Evolutionary conservation across 2,329 filamentous ascomycete species (phyloP).

Genomic region (Neopestalotiopsis rosae): DNA sequence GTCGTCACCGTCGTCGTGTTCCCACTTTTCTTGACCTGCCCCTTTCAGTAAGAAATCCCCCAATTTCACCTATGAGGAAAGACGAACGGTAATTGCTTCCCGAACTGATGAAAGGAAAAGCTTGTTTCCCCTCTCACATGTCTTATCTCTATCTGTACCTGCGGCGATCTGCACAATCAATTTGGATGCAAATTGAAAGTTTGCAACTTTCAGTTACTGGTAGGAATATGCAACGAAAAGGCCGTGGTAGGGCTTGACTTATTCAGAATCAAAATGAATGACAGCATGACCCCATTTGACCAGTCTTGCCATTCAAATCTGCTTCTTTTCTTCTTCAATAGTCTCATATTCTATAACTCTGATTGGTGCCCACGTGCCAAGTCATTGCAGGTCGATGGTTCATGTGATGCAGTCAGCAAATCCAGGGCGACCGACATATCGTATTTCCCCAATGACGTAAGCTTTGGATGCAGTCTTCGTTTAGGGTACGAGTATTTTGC

Average conservation of each 20-base stretch:
- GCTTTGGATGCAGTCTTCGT: not conserved
- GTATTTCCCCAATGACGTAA: not conserved
- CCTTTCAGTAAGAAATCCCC: not conserved
- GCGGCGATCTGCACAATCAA: not conserved
- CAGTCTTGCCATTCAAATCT: no score
- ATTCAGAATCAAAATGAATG: no score
- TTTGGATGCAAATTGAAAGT: not conserved
- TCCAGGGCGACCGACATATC: not conserved
- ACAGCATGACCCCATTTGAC: no score
- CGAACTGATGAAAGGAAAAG: not conserved
- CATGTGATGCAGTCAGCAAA: not conserved
- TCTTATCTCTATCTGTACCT: conserved; percentile 3
- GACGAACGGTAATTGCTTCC: not conserved
- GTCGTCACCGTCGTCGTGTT: not conserved
- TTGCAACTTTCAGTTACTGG: not conserved
- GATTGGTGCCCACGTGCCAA: not conserved
- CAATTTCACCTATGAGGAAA: conserved; percentile 7
- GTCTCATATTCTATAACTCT: not conserved
- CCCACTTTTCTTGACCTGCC: conserved; percentile 7
- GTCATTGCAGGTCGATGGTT: not conserved
- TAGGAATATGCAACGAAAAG: no score
- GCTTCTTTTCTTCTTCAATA: not conserved
- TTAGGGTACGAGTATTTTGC: not conserved
- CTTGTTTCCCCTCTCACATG: not conserved
- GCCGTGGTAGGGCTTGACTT: no score